Evolutionary conservation across 2,329 filamentous ascomycete species (phyloP), one percentile per base, ranked within the genome.

Genomic region (Nothopassalora personata): DNA sequence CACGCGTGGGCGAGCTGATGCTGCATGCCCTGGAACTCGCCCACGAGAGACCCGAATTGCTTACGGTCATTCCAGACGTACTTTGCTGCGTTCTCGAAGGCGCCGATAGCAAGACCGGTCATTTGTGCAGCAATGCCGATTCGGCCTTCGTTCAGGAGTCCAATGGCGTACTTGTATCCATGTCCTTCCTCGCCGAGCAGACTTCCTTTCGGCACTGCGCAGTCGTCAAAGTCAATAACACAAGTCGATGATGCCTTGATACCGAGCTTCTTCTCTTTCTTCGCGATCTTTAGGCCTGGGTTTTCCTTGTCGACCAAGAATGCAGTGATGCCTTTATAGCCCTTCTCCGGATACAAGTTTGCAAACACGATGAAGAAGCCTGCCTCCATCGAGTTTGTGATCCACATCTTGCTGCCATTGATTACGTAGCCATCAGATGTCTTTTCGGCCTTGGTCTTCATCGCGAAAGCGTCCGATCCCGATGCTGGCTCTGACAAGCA

Each of bases 181-280:
- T 97, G 84, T 55, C 94, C 94, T 70, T 89, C 86, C 75, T 92
- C 83, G 63, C 94, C 94, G 0, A 99, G 83, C 15, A 99, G 79
- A 75, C 96, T 95, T 71, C 87, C 89, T 75, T 86, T 87, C 62
- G 94, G 91, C 43, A 99, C 83, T 71, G 93, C 85, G 54, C 97
- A 91, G 70, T 99, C 94, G 76, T 99, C 94, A 69, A 99, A 96
- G 82, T 90, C 97, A 75, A 99, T 82, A 64, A 97, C 93, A 76
- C 94, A 99, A 33, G 94, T 99, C 79, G 90, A 95, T 78, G 90
- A 95, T 56, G 94, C 94, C 72, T 85, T 88, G 79, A 99, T 99
- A 60, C 94, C 94, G 52, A 99, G 86, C 82, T 99, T 99, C 88
- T 97, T 97, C 82, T 99, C 94, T 82, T 99, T 99, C 85, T 99